Evolutionary conservation across 116 monocot genomes (phyloP).

Genomic region (Iris pallida): DNA sequence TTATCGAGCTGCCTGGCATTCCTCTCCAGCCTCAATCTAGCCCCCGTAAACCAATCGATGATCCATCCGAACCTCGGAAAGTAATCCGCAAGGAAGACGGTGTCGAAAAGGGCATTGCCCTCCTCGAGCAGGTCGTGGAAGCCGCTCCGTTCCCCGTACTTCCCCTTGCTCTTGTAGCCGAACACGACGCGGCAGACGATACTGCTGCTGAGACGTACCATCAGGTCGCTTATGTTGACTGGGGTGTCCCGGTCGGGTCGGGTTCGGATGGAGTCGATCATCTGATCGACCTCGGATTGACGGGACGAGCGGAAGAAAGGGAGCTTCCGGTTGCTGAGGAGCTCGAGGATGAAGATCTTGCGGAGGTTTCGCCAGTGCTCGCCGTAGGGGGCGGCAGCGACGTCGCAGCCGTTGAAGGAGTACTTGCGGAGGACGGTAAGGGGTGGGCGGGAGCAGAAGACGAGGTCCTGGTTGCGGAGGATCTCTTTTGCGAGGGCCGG

Average conservation of each 20-base stretch:
- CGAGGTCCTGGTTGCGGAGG: conserved; percentile 2
- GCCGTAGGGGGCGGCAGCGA: not conserved
- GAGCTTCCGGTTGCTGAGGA: not conserved
- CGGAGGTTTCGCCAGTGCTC: not conserved
- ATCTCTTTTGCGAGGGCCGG: not conserved
- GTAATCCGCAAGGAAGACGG: not conserved
- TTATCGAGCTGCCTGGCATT: not conserved
- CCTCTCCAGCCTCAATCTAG: not conserved
- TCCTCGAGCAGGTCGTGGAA: conserved; percentile 1
- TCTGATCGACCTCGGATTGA: not conserved
- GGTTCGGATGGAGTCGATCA: no score
- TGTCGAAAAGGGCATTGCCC: not conserved
- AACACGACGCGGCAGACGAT: not conserved
- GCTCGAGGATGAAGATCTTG: conserved; percentile 2
- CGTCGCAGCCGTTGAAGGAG: not conserved
- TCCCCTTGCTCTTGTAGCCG: not conserved
- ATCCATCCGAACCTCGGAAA: conserved; percentile 6
- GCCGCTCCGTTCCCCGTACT: conserved; percentile 3
- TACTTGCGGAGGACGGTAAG: not conserved
- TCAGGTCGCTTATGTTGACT: not conserved
- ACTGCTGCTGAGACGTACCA: conserved; percentile 1
- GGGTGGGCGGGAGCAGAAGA: not conserved
- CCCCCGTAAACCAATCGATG: not conserved
- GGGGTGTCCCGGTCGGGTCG: not conserved
- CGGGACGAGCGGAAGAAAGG: not conserved